Evolutionary conservation across 1,139 yeast species (phyloP), one percentile per base, ranked within the genome.

Genomic region (Williopsis jadinii): DNA sequence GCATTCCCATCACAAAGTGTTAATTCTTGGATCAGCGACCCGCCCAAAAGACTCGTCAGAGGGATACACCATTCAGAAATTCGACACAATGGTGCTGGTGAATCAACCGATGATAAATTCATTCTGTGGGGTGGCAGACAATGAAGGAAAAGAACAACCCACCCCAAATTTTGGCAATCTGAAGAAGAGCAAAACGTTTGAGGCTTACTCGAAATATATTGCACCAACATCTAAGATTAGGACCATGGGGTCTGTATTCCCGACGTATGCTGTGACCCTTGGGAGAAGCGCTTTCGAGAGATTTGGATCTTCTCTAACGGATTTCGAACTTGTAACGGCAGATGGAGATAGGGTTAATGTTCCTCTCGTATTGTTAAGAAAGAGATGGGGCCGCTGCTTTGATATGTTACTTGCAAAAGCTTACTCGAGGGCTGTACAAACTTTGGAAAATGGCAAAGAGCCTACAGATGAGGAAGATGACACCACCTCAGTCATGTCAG

Each of bases 341-440:
- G 84, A 77, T 53, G 90, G 90, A 3, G 81, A 77, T 40, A 62
- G 80, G 30, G 69, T 81, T 11, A 77, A 83, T 0, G 77, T 80
- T 2, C 80, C 88, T 1, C 50, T 77, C 39, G 68, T 68, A 47
- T 64, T 83, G 3, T 67, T 84, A 40, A 66, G 83, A 50, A 82
- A 79, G 52, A 67, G 92, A 55, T 84, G 94, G 94, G 92, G 92
- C 0, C 60, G 75, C 30, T 80, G 74, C 50, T 84, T 84, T 55
- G 79, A 79, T 45, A 70, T 70, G 48, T 50, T 83, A 24, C 59
- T 83, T 36, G 70, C 87, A 0, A 71, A 71, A 48, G 85, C 82
- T 0, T 83, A 82, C 55, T 77, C 82, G 2, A 67, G 71, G 42
- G 78, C 83, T 0, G 75, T 74, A 2, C 70, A 71, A 37, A 68